Conservation (phyloP, 2,329 filamentous ascomycete genomes). For the Penicillium expansum region DNA sequence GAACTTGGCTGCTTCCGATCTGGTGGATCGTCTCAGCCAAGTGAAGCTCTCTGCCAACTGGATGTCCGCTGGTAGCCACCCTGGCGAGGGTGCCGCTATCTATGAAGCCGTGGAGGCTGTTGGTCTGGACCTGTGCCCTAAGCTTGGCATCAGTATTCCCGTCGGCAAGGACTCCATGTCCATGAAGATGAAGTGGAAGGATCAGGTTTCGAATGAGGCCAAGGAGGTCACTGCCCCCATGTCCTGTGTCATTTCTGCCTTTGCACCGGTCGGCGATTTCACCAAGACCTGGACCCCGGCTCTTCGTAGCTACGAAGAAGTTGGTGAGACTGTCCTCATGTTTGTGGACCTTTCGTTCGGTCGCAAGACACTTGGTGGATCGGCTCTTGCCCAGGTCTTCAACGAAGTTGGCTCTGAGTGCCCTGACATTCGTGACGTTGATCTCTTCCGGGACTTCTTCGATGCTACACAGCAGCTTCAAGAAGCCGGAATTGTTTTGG, state of each 20-base stretch:
- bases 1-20: slow-evolving; percentile 81
- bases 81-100: slow-evolving; percentile 85
- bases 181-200: slow-evolving; percentile 97
- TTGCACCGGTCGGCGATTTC: slow-evolving; percentile 78
- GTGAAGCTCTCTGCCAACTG: slow-evolving; percentile 94
- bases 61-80: slow-evolving; percentile 96
- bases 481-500: slow-evolving; percentile 71
- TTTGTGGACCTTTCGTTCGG: slow-evolving; percentile 87
- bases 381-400: slow-evolving; percentile 85
- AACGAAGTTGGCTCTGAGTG: slow-evolving; percentile 79
- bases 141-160: slow-evolving; percentile 87
- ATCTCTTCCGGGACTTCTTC: slow-evolving; percentile 84
- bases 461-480: slow-evolving; percentile 73
- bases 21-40: slow-evolving; percentile 69
- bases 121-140: slow-evolving; percentile 85
- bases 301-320: slow-evolving; percentile 76
- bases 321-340: slow-evolving; percentile 83
- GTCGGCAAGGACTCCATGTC: slow-evolving; percentile 98
- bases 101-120: slow-evolving; percentile 94
- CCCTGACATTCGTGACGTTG: slow-evolving; percentile 79
- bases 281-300: slow-evolving; percentile 92
- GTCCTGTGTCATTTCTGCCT: slow-evolving; percentile 87
- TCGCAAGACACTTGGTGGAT: slow-evolving; percentile 80
- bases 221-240: slow-evolving; percentile 91
- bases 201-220: slow-evolving; percentile 60